Evolutionary conservation across 805 yeast species (phyloP).

Genomic region (Candida krabiensis): DNA sequence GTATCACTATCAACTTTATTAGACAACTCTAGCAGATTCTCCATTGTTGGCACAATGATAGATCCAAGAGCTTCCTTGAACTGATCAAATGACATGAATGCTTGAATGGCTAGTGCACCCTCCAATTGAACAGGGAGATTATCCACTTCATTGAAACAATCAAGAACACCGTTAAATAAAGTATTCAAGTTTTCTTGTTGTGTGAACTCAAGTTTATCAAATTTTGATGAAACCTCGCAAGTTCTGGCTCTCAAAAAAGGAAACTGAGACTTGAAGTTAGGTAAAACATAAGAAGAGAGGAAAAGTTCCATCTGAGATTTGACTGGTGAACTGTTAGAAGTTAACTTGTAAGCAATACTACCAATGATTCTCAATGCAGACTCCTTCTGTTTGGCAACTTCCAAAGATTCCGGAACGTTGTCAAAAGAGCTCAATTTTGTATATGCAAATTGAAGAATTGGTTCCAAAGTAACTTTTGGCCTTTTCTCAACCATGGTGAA

Average conservation of each 20-base stretch:
- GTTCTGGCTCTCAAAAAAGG: slow-evolving; percentile 77
- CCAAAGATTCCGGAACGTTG: slow-evolving; percentile 40
- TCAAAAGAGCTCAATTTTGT: slow-evolving; percentile 43
- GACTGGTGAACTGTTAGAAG: slow-evolving; percentile 56
- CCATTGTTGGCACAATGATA: slow-evolving; percentile 80
- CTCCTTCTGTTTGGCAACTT: slow-evolving; percentile 66
- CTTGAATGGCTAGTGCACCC: slow-evolving; percentile 83
- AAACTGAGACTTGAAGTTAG: slow-evolving; percentile 61
- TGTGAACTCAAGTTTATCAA: slow-evolving; percentile 59
- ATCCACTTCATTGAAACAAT: slow-evolving; percentile 46
- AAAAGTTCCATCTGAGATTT: slow-evolving; percentile 67
- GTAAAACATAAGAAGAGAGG: slow-evolving; percentile 62
- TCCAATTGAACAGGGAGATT: slow-evolving; percentile 77
- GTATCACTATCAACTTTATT: slow-evolving; percentile 85
- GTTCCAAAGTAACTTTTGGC: slow-evolving; percentile 55
- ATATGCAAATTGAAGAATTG: slow-evolving; percentile 61
- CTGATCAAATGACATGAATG: slow-evolving; percentile 61
- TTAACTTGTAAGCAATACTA: slow-evolving; percentile 60
- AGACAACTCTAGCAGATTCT: slow-evolving; percentile 68
- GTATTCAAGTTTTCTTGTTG: slow-evolving; percentile 36
- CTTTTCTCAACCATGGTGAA: slow-evolving; percentile 71
- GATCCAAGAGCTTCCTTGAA: slow-evolving; percentile 68
- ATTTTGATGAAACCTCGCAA: slow-evolving; percentile 62
- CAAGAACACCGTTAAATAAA: slow-evolving; percentile 47
- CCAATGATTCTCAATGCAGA: slow-evolving; percentile 81